phyloP scores from a whole-genome alignment of 2,329 filamentous ascomycete genomes.

The Lizonia empirigonia region DNA sequence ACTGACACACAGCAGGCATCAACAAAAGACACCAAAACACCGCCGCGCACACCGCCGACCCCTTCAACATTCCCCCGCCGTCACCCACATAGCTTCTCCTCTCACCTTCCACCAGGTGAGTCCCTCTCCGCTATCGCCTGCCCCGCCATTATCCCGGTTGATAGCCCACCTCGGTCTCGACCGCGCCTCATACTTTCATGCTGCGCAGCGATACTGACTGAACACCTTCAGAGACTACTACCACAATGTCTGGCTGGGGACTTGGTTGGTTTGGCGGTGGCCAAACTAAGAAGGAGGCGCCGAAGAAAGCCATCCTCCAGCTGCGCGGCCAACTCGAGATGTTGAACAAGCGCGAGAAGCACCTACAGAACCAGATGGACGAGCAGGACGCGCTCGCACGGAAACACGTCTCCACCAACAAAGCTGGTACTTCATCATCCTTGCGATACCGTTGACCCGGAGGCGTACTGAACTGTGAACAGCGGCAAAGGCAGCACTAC shows the following conservation, averaged over 20 bases:
- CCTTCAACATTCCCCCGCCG: not conserved
- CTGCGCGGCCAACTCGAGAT: constrained; percentile 91
- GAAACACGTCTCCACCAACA: constrained; percentile 88
- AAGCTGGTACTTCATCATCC: constrained; percentile 71
- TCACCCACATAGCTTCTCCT: not conserved
- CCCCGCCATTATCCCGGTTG: constrained; percentile 25
- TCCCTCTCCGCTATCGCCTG: constrained; percentile 15
- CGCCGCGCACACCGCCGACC: constrained; percentile 13
- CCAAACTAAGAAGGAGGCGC: constrained; percentile 85
- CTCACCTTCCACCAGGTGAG: constrained; percentile 18
- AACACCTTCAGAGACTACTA: constrained; percentile 3
- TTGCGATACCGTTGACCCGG: too few relatives aligned
- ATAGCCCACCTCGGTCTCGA: constrained; percentile 17
- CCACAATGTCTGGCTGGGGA: constrained; percentile 53
- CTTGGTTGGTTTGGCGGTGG: constrained; percentile 86
- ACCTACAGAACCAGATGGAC: constrained; percentile 88
- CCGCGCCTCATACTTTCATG: not conserved
- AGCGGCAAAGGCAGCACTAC: constrained; percentile 89
- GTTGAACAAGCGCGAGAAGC: constrained; percentile 94
- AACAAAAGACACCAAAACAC: constrained; percentile 17
- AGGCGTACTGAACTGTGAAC: constrained; percentile 25
- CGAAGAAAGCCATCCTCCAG: constrained; percentile 94
- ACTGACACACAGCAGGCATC: constrained; percentile 23
- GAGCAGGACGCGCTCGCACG: constrained; percentile 88
- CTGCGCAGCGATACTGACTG: constrained; percentile 2